Base-by-base conservation (phyloP, 2,329 filamentous ascomycete species). In the Ciborinia camelliae region DNA sequence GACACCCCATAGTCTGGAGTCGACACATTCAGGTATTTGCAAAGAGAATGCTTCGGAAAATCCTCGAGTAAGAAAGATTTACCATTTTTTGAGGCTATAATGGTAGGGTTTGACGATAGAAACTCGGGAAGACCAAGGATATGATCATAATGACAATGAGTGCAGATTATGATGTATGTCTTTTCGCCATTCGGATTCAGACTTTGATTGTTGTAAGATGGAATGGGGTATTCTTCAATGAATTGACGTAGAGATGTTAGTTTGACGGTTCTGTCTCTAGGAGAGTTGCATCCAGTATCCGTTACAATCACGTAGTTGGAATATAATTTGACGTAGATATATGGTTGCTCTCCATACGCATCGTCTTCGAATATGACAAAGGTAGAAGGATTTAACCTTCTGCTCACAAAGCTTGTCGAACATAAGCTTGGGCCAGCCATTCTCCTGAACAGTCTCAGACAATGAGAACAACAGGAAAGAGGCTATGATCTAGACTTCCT, bases 111-210 rank as follows among this genome's bases (percentile, higher is more conserved):
- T 54, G 68, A 41, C 5, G 67, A 61, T 1, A 69, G 58, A 45
- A 73, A 74, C 15, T 69, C 63, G 9, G 70, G 63, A 14, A 73
- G 69, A n/a, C 72, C 72, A 26, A 71, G 69, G 43, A 77, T 77
- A 55, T 77, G 76, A 57, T 82, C 80, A 67, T 77, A 81, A 65
- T 82, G 80, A 67, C 80, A 82, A 67, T 82, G 80, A 1, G 77
- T 78, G 68, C 76, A 77, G 53, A 82, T 75, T 20, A 81, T 75
- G 9, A 77, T 68, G 66, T 82, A 82, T 62, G 54, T 37, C 63
- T 72, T 76, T 10, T 52, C 47, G 0, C 73, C 73, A 4, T 63
- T 64, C 3, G 75, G 73, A 55, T 81, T 81, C 6, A 82, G 70
- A 8, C 75, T 75, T 58, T 68, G 55, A 52, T 73, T 66, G 47